These are phyloP conservation scores for Syncephalastrum sp. DNA, from an alignment of 371 early-diverging fungal genomes.

Conservation along the genomic window DNA sequence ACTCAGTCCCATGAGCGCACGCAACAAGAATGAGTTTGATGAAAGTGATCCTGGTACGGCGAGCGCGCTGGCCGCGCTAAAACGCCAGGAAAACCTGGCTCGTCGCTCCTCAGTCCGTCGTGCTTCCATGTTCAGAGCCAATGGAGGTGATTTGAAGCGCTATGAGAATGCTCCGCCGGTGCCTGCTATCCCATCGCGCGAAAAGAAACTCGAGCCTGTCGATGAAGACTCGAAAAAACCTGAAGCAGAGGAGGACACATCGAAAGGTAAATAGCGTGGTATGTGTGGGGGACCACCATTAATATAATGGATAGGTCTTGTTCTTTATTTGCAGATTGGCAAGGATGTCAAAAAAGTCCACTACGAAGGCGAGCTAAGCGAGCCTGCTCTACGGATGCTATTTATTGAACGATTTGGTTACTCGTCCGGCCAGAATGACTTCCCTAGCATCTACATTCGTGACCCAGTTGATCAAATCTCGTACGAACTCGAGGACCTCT, in stretches of 20 bases:
- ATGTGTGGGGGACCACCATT: neutral
- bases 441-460: constrained; percentile 68
- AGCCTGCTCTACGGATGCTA: constrained; percentile 62
- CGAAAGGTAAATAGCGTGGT: neutral
- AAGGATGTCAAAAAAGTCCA: constrained; percentile 60
- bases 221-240: neutral
- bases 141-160: constrained; percentile 20
- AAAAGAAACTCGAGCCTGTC: constrained; percentile 15
- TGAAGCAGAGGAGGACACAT: constrained; percentile 2
- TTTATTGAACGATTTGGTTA: constrained; percentile 68
- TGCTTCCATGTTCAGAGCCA: constrained; percentile 43
- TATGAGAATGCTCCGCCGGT: constrained; percentile 32
- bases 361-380: constrained; percentile 58
- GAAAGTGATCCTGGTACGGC: constrained; percentile 48
- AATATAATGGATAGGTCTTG: constrained; percentile 20
- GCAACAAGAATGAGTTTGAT: constrained; percentile 26
- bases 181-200: constrained; percentile 28
- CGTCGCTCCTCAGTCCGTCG: constrained; percentile 39
- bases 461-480: constrained; percentile 58
- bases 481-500: constrained; percentile 69
- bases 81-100: constrained; percentile 48
- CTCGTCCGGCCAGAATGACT: constrained; percentile 60
- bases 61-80: constrained; percentile 44
- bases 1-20: constrained; percentile 6
- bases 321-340: constrained; percentile 56